A percentile compares a stretch with the other conserved stretches of the same genome.
phyloP scores from a whole-genome alignment of 768 basidiomycete species.

The Agaricus subrufescens region DNA sequence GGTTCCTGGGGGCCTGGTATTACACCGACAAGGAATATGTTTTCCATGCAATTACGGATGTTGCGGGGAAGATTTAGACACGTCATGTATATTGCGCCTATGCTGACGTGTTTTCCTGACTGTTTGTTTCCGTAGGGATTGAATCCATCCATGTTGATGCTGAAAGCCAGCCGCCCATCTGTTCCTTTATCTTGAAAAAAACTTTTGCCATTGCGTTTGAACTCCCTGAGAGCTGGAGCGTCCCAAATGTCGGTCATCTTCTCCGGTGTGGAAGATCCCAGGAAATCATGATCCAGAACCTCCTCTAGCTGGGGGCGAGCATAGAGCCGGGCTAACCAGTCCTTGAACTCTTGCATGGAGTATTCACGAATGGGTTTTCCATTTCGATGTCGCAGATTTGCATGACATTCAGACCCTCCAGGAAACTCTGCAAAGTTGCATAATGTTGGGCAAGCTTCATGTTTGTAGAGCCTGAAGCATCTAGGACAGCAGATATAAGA shows the following conservation, averaged over 20 bases:
- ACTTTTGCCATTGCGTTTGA: conserved; percentile 6
- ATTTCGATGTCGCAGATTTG: background rate
- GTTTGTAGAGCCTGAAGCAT: too few relatives aligned
- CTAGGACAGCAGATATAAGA: too few relatives aligned
- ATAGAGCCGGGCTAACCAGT: conserved; percentile 18
- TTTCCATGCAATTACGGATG: conserved; percentile 14
- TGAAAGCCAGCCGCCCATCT: conserved; percentile 19
- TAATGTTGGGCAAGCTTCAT: too few relatives aligned
- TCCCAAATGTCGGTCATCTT: conserved; percentile 1
- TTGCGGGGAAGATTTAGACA: conserved; percentile 28
- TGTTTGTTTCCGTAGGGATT: conserved; percentile 23
- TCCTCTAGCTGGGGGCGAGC: conserved; percentile 16
- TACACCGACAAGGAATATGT: conserved; percentile 20
- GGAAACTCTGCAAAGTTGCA: background rate
- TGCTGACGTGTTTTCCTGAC: conserved; percentile 17
- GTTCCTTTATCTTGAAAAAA: conserved; percentile 10
- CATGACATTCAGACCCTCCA: background rate
- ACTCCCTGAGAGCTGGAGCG: background rate
- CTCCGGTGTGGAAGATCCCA: background rate
- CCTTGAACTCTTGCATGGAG: conserved; percentile 16
- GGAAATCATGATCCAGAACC: background rate
- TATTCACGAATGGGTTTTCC: background rate
- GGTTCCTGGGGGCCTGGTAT: conserved; percentile 18
- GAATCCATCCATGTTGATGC: conserved; percentile 24
- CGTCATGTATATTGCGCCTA: conserved; percentile 20